Evolutionary conservation across 2,329 filamentous ascomycete species (phyloP), one percentile per base, ranked within the genome.

Genomic region (Venturia nashicola): DNA sequence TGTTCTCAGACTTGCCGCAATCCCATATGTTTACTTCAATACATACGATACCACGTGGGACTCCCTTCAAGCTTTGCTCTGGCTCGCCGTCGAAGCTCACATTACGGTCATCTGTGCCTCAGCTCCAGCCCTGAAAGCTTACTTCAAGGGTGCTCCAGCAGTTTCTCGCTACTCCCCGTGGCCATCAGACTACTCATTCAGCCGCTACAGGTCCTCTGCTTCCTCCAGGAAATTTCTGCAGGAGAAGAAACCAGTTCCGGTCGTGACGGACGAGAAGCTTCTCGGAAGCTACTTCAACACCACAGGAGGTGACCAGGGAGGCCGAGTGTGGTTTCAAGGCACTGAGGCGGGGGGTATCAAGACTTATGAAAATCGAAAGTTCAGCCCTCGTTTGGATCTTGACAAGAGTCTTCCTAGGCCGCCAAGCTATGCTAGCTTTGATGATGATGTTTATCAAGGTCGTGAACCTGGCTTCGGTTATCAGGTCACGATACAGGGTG

Each of bases 1-100:
- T 43, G 27, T 63, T 46, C 51, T 72, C 74, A 54, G 61, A 14
- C 46, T 40, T 63, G 36, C 46, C 4, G 36, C 32, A 34, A 34
- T 46, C 20, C 51, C 27, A 18, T 20, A 54, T 59, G 32, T 54
- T 7, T 64, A 64, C 32, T 62, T 42, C 44, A 11, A 39, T 3
- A 64, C 62, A 5, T 64, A 64, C n/a, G 62, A 64, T 46, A 63
- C 42, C 9, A 64, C 62, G 8, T 64, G 62, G 62, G 57, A 64
- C 18, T 9, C 55, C 11, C 39, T 39, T 8, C 54, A 36, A 18
- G 62, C 55, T 14, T 48, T 59, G 18, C 39, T 61, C 14, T 64
- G 62, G 62, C 46, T 64, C 20, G 40, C 62, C 14, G 23, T 64
- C 14, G 62, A 64, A 43, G 57, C 62, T 62, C 54, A 64, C 39